Percentiles rank a stretch among this genome's conserved stretches.
Conservation (phyloP, 495 filamentous ascomycete species). For the Cenococcum geophilum region DNA sequence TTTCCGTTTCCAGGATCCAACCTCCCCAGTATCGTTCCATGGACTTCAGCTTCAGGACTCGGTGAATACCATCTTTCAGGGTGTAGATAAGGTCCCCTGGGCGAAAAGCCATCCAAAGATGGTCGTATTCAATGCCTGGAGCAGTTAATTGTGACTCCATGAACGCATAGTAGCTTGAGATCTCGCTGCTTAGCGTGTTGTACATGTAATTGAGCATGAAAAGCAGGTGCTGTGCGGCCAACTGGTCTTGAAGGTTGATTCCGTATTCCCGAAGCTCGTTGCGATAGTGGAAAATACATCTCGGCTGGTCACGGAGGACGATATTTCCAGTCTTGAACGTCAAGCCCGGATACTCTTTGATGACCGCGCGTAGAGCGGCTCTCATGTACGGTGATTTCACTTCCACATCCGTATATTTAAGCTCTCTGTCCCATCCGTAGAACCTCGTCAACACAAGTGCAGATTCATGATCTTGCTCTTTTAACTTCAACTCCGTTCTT, state of each 20-base stretch:
- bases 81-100: neutral
- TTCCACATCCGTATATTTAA: neutral
- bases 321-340: neutral
- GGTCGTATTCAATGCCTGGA: neutral
- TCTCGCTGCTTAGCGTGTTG: neutral
- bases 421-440: neutral
- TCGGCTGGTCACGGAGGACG: neutral
- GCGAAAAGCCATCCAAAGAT: neutral
- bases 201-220: neutral
- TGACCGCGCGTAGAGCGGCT: neutral
- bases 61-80: no score
- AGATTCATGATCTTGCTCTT: neutral
- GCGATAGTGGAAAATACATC: neutral
- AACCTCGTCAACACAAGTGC: neutral
- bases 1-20: no score
- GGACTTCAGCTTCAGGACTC: no score
- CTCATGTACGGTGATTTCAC: neutral
- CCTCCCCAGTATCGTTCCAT: no score
- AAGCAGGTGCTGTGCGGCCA: neutral
- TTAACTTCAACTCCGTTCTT: no score
- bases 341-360: neutral
- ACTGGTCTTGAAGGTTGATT: neutral
- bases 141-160: neutral
- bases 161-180: neutral
- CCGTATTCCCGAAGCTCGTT: neutral